A percentile compares a stretch with the other conserved stretches of the same genome.
Conservation (phyloP, 306 rosid genomes). For the Quercus ilex region DNA sequence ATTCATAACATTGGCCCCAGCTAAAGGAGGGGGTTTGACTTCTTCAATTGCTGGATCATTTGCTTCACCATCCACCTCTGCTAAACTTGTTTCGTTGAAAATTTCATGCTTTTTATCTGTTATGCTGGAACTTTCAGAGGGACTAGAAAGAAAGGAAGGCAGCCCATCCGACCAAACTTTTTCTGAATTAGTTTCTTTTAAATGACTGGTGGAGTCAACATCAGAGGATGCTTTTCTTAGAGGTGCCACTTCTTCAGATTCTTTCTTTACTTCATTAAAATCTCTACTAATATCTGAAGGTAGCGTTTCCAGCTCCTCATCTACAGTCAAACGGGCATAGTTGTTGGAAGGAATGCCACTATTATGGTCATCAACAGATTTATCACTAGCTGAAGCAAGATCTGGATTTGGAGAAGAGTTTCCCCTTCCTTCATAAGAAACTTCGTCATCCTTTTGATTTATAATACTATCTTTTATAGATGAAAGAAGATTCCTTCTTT, state of each 20-base stretch:
- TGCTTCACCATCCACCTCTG: constrained; percentile 22
- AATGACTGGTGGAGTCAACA: constrained; percentile 22
- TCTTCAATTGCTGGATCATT: constrained; percentile 24
- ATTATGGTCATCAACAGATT: constrained; percentile 32
- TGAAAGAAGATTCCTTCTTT: constrained; percentile 68
- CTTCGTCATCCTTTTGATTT: constrained; percentile 33
- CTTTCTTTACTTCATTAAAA: constrained; percentile 27
- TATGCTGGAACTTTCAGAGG: constrained; percentile 10
- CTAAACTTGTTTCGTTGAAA: constrained; percentile 22
- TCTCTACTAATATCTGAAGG: constrained; percentile 21
- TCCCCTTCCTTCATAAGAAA: constrained; percentile 37
- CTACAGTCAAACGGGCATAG: constrained; percentile 28
- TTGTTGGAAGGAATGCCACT: constrained; percentile 30
- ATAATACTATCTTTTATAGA: constrained; percentile 40
- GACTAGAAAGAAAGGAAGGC: constrained; percentile 31
- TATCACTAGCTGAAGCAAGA: constrained; percentile 18
- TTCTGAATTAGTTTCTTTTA: constrained; percentile 23
- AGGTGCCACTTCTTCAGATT: constrained; percentile 23
- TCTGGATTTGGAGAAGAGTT: constrained; percentile 23
- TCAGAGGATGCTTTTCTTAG: constrained; percentile 22
- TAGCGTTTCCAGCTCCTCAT: constrained; percentile 35
- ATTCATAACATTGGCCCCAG: constrained; percentile 88
- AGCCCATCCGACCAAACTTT: constrained; percentile 25
- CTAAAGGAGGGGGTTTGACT: constrained; percentile 67
- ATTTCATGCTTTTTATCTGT: constrained; percentile 26